phyloP scores from a whole-genome alignment of 768 basidiomycete species.

The Hygrocybe punicea region DNA sequence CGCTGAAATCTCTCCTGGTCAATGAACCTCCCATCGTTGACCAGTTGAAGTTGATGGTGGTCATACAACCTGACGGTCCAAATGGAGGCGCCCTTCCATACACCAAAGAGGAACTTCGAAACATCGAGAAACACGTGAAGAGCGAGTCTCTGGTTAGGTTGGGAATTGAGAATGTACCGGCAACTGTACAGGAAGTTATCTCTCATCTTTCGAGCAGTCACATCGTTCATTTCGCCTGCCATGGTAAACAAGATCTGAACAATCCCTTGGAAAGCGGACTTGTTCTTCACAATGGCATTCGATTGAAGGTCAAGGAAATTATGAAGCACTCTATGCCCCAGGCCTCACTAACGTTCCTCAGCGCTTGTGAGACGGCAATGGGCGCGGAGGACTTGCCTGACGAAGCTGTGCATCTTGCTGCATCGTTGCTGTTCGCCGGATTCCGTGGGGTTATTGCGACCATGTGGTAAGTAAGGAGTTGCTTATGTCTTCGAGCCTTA shows the following conservation, averaged over 20 bases:
- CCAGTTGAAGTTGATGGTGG: slow-evolving; percentile 6
- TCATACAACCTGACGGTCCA: slow-evolving; percentile 11
- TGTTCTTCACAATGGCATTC: slow-evolving; percentile 18
- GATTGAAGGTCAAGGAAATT: slow-evolving; percentile 22
- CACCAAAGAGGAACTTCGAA: slow-evolving; percentile 8
- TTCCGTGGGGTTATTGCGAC: slow-evolving; percentile 38
- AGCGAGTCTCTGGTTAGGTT: background rate
- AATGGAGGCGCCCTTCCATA: slow-evolving; percentile 10
- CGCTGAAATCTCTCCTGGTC: background rate
- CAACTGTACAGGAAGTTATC: slow-evolving; percentile 13
- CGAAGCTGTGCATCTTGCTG: slow-evolving; percentile 39
- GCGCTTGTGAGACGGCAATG: slow-evolving; percentile 40
- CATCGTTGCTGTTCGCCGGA: slow-evolving; percentile 37
- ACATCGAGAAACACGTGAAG: background rate
- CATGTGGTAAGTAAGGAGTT: slow-evolving; percentile 33
- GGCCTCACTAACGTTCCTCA: slow-evolving; percentile 41
- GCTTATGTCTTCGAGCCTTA: background rate
- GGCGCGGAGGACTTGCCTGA: slow-evolving; percentile 27
- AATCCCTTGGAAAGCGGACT: slow-evolving; percentile 26
- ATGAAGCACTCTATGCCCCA: slow-evolving; percentile 20
- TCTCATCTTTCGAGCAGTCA: slow-evolving; percentile 1
- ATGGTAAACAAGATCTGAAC: slow-evolving; percentile 31
- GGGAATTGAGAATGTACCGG: slow-evolving; percentile 3
- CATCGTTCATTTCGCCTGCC: slow-evolving; percentile 41
- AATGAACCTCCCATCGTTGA: too few relatives aligned